Conservation (phyloP, 129 eudicot genomes). For the Flaveria brownii region DNA sequence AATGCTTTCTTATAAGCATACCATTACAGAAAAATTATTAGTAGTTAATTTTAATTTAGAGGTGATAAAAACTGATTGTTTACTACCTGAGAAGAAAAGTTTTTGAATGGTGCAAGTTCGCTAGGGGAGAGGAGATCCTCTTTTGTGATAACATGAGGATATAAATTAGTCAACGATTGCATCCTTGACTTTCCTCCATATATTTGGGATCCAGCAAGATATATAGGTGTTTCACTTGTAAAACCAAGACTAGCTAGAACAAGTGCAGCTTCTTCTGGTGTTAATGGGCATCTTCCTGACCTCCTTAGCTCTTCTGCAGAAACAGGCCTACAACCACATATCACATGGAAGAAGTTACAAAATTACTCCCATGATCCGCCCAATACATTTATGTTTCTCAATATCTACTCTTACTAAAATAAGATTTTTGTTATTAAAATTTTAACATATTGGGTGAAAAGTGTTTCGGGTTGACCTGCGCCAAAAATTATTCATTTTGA, state of each 20-base stretch:
- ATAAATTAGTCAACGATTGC: slow-evolving; percentile 59
- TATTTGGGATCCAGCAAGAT: slow-evolving; percentile 83
- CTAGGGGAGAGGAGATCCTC: slow-evolving; percentile 78
- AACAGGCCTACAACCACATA: slow-evolving; percentile 49
- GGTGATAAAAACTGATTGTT: background rate
- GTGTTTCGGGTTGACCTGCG: background rate
- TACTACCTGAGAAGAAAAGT: slow-evolving; percentile 82
- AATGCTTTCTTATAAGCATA: background rate
- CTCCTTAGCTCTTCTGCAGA: slow-evolving; percentile 66
- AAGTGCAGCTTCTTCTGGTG: slow-evolving; percentile 95
- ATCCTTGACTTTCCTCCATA: slow-evolving; percentile 79
- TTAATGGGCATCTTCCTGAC: slow-evolving; percentile 85
- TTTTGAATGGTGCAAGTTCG: slow-evolving; percentile 79
- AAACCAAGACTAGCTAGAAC: slow-evolving; percentile 80
- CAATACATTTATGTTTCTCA: slow-evolving; percentile 3
- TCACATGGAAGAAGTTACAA: slow-evolving; percentile 16
- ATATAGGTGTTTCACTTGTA: slow-evolving; percentile 55
- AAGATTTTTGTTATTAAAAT: background rate
- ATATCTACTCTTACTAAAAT: background rate
- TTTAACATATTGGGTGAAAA: background rate
- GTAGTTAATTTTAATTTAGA: background rate
- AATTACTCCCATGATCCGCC: background rate
- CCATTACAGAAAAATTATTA: background rate
- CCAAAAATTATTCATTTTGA: background rate
- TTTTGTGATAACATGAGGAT: slow-evolving; percentile 74